Evolutionary conservation across 208 protist species (phyloP).

Genomic region (Trypanosoma lewisi): DNA sequence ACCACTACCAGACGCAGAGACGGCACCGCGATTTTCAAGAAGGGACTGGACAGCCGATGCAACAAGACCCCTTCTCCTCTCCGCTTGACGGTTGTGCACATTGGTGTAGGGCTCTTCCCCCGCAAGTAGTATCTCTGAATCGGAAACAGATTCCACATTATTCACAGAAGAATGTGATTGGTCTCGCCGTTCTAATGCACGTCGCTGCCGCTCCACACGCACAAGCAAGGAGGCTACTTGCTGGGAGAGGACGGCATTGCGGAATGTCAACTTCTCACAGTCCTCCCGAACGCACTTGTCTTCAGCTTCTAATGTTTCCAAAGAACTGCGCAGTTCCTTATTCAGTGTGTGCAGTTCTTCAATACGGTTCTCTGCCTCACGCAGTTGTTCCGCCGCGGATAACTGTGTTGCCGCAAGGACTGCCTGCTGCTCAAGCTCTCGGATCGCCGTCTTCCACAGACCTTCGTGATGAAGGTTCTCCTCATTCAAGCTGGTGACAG

Average conservation of each 20-base stretch:
- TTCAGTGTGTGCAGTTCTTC: slow-evolving; percentile 3
- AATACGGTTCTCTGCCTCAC: slow-evolving; percentile 26
- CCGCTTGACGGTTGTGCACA: not conserved
- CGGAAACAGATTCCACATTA: slow-evolving; percentile 7
- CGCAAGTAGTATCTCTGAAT: slow-evolving; percentile 9
- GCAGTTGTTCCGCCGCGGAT: slow-evolving; percentile 23
- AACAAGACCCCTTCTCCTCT: slow-evolving; percentile 8
- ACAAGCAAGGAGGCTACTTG: slow-evolving; percentile 69
- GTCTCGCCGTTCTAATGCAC: slow-evolving; percentile 9
- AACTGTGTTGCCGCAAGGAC: slow-evolving; percentile 31
- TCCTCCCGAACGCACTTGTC: slow-evolving; percentile 47
- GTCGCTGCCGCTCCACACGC: slow-evolving; percentile 38
- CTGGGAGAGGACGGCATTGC: slow-evolving; percentile 73
- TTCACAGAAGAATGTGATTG: not conserved
- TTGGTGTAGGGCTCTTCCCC: slow-evolving; percentile 2
- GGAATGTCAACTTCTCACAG: slow-evolving; percentile 56
- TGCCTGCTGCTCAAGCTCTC: slow-evolving; percentile 48
- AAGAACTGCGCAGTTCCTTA: slow-evolving; percentile 22
- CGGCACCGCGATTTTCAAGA: slow-evolving; percentile 17
- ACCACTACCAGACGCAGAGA: slow-evolving; percentile 2
- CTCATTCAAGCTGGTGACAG: not conserved
- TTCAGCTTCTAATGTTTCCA: slow-evolving; percentile 36
- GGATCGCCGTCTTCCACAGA: slow-evolving; percentile 33
- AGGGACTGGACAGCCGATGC: slow-evolving; percentile 24
- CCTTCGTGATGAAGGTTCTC: slow-evolving; percentile 18